These are phyloP conservation scores for Apophysomyces sp. DNA, from an alignment of 371 early-diverging fungal genomes.

Conservation along the genomic window DNA sequence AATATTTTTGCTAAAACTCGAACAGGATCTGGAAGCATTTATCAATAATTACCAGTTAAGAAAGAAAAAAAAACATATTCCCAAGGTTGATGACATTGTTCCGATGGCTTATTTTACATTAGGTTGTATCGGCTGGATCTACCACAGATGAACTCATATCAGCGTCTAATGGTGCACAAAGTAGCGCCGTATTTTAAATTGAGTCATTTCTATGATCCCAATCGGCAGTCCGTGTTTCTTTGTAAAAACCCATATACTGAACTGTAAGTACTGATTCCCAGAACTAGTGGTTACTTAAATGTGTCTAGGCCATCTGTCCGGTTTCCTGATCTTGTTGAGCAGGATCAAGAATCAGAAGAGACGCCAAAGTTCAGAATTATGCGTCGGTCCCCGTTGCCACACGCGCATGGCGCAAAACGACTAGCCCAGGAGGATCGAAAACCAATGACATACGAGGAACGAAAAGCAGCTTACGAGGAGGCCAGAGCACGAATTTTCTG, in stretches of 20 bases:
- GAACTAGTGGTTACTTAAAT: not conserved
- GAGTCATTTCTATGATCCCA: slow-evolving; percentile 61
- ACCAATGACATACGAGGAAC: slow-evolving; percentile 65
- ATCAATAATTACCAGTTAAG: slow-evolving; percentile 58
- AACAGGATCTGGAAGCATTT: slow-evolving; percentile 66
- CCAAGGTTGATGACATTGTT: not conserved
- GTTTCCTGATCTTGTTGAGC: slow-evolving; percentile 46
- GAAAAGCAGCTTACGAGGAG: slow-evolving; percentile 72
- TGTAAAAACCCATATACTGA: slow-evolving; percentile 60
- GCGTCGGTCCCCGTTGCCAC: slow-evolving; percentile 34
- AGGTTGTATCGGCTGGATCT: slow-evolving; percentile 65
- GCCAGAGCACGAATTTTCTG: slow-evolving; percentile 81
- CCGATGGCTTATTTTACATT: not conserved
- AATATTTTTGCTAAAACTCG: slow-evolving; percentile 71
- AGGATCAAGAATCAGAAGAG: slow-evolving; percentile 27
- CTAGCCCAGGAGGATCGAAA: slow-evolving; percentile 34
- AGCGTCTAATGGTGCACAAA: slow-evolving; percentile 73
- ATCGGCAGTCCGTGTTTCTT: slow-evolving; percentile 60
- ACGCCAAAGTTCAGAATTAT: slow-evolving; percentile 50
- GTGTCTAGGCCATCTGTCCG: slow-evolving; percentile 46
- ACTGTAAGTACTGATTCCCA: slow-evolving; percentile 65
- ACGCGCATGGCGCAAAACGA: slow-evolving; percentile 14
- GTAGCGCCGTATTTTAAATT: slow-evolving; percentile 74
- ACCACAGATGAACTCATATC: slow-evolving; percentile 77
- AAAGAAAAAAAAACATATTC: not conserved